Evolutionary conservation across 2,329 filamentous ascomycete species (phyloP).

Genomic region (Pseudopithomyces maydicus): DNA sequence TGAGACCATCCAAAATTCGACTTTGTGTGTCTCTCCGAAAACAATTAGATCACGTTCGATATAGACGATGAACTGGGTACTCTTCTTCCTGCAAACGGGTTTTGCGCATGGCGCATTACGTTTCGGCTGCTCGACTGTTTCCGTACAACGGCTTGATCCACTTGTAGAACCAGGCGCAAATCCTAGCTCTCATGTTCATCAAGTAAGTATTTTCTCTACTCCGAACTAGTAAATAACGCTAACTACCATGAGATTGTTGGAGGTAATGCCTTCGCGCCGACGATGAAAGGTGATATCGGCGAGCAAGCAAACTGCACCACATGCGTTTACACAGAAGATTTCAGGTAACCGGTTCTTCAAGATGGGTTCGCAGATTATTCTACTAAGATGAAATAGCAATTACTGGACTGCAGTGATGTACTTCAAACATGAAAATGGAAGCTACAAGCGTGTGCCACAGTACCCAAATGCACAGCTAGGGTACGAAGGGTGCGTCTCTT

Average conservation of each 20-base stretch:
- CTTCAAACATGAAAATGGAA: conserved; percentile 20
- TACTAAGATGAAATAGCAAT: conserved; percentile 9
- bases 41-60: not conserved
- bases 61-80: not conserved
- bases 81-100: not conserved
- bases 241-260: conserved; percentile 10
- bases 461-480: conserved; percentile 31
- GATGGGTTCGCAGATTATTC: not conserved
- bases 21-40: not conserved
- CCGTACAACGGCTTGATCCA: conserved; percentile 14
- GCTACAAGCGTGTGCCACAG: conserved; percentile 22
- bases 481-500: conserved; percentile 7
- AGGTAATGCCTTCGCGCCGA: conserved; percentile 18
- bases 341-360: conserved; percentile 7
- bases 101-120: conserved; percentile 12
- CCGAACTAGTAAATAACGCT: not conserved
- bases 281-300: conserved; percentile 23
- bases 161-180: conserved; percentile 17
- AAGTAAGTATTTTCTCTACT: not conserved
- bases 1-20: not conserved
- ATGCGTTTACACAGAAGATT: conserved; percentile 19
- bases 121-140: conserved; percentile 14
- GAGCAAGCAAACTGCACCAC: conserved; percentile 22
- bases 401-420: conserved; percentile 29
- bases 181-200: conserved; percentile 17